phyloP scores from a whole-genome alignment of 164 flowering plant species.

The Santalum album region DNA sequence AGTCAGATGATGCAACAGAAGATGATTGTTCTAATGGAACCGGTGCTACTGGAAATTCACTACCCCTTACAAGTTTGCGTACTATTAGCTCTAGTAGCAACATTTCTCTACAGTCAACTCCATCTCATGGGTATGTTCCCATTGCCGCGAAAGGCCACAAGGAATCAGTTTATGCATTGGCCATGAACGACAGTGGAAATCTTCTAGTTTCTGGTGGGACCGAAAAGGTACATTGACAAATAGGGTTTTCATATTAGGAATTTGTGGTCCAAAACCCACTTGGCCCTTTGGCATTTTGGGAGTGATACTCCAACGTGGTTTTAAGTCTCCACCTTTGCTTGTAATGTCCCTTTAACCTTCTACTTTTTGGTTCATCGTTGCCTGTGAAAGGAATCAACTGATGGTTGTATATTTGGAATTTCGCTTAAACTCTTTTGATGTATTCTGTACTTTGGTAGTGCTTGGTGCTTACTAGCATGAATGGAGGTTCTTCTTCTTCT shows the following conservation, averaged over 20 bases:
- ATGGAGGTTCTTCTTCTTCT: no score
- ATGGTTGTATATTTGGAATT: no score
- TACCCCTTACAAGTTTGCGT: slow-evolving; percentile 56
- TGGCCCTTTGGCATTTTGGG: no score
- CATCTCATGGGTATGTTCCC: slow-evolving; percentile 64
- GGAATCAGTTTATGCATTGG: slow-evolving; percentile 95
- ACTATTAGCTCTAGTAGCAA: slow-evolving; percentile 68
- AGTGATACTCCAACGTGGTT: no score
- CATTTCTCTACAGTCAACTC: slow-evolving; percentile 60
- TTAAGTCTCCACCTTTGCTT: not conserved
- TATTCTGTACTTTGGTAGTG: no score
- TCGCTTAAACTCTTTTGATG: no score
- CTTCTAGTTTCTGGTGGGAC: slow-evolving; percentile 98
- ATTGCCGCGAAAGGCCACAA: slow-evolving; percentile 91
- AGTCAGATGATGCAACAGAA: slow-evolving; percentile 50
- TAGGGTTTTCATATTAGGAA: slow-evolving; percentile 1
- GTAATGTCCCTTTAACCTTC: not conserved
- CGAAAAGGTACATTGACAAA: slow-evolving; percentile 64
- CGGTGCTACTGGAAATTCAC: slow-evolving; percentile 42
- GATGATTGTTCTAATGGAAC: slow-evolving; percentile 64
- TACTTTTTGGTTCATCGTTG: no score
- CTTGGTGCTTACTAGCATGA: no score
- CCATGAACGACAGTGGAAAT: slow-evolving; percentile 86
- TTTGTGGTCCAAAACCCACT: not conserved
- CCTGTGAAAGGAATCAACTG: no score